Evolutionary conservation across 2,329 filamentous ascomycete genomes (phyloP).

Genomic region (Cercospora citrullina): DNA sequence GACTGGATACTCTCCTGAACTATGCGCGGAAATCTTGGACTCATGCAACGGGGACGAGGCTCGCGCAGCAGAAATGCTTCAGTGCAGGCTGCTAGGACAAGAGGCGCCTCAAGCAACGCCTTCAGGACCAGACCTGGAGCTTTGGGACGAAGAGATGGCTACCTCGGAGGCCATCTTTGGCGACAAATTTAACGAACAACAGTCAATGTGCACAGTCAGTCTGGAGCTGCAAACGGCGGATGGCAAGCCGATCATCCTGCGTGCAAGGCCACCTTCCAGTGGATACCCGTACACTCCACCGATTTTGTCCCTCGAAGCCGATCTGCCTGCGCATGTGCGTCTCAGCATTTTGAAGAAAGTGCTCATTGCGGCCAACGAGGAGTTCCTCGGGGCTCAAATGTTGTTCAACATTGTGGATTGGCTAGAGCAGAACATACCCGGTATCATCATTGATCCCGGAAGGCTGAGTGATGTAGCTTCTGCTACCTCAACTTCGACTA

Average conservation of each 20-base stretch:
- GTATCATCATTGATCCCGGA: conserved; percentile 82
- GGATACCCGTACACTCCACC: conserved; percentile 70
- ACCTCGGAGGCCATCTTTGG: conserved; percentile 86
- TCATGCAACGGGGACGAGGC: conserved; percentile 70
- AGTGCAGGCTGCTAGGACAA: conserved; percentile 61
- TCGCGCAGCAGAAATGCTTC: conserved; percentile 75
- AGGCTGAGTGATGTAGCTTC: conserved; percentile 80
- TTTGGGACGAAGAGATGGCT: conserved; percentile 82
- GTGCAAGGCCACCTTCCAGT: conserved; percentile 67
- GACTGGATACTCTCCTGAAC: conserved; percentile 80
- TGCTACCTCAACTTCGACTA: conserved; percentile 61
- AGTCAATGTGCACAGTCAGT: conserved; percentile 66
- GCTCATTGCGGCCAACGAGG: conserved; percentile 67
- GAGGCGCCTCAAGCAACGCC: conserved; percentile 38
- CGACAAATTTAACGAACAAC: conserved; percentile 60
- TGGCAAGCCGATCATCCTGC: conserved; percentile 53
- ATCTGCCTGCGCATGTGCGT: conserved; percentile 87
- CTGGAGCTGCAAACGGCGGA: conserved; percentile 55
- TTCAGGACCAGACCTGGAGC: conserved; percentile 44
- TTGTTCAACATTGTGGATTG: conserved; percentile 88
- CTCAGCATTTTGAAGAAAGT: conserved; percentile 81
- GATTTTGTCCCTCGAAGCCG: conserved; percentile 66
- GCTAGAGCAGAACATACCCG: conserved; percentile 80
- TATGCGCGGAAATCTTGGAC: conserved; percentile 77
- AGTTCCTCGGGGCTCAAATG: conserved; percentile 81